Evolutionary conservation across 139 green algal species (phyloP).

Genomic region (Edaphochlamys debaryana): DNA sequence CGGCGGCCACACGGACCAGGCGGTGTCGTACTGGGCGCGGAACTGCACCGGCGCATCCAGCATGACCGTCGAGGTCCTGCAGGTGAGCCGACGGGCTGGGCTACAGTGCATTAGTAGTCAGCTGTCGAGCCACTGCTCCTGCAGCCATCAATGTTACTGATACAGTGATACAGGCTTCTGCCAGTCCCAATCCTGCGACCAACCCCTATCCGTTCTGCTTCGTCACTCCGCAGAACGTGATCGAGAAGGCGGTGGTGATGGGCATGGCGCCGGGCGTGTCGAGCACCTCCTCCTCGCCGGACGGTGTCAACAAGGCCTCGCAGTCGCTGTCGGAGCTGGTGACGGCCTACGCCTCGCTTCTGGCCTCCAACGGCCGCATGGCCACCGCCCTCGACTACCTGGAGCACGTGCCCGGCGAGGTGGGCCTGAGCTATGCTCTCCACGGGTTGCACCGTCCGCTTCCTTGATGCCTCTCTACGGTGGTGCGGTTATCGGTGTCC

Average conservation of each 20-base stretch:
- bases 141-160: no score
- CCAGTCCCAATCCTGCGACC: no score
- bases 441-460: background rate
- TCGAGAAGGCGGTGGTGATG: slow-evolving; percentile 97
- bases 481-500: background rate
- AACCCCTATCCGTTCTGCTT: no score
- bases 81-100: slow-evolving; percentile 38
- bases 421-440: no score
- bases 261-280: slow-evolving; percentile 67
- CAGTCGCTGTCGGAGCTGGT: slow-evolving; percentile 82
- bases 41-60: slow-evolving; percentile 21
- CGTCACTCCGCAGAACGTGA: slow-evolving; percentile 81
- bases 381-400: slow-evolving; percentile 78
- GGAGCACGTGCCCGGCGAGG: slow-evolving; percentile 53
- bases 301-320: slow-evolving; percentile 56
- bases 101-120: no score
- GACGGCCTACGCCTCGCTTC: slow-evolving; percentile 82
- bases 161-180: no score
- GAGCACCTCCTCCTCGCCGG: slow-evolving; percentile 50
- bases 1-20: slow-evolving; percentile 87
- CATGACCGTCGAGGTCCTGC: slow-evolving; percentile 51
- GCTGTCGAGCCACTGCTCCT: no score
- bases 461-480: background rate
- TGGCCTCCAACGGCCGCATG: slow-evolving; percentile 82
- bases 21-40: slow-evolving; percentile 79